phyloP scores from a whole-genome alignment of 257 asterid genomes.

The Catharanthus roseus region DNA sequence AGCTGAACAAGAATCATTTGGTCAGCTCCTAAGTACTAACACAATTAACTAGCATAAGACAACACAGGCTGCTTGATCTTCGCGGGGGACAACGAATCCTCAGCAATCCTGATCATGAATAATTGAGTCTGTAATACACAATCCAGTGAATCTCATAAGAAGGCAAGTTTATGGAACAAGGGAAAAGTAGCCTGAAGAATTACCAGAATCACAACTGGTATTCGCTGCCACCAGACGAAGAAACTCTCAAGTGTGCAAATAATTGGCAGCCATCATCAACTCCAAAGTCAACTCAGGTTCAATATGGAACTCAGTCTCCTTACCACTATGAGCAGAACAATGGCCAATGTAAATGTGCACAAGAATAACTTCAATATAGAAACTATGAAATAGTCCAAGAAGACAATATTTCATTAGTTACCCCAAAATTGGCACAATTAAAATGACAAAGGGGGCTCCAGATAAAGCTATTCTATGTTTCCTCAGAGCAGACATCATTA shows the following conservation, averaged over 20 bases:
- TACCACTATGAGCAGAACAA: constrained; percentile 54
- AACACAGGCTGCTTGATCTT: background rate
- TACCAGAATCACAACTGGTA: constrained; percentile 19
- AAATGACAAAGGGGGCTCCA: background rate
- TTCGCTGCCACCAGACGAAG: constrained; percentile 22
- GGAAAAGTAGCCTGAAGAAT: background rate
- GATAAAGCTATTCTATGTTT: background rate
- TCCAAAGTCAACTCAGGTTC: constrained; percentile 92
- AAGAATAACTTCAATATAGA: constrained; percentile 1
- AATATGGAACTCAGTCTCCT: constrained; percentile 77
- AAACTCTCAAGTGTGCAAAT: constrained; percentile 66
- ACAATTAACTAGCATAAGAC: background rate
- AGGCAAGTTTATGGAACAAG: background rate
- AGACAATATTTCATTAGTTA: background rate
- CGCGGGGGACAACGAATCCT: constrained; percentile 1
- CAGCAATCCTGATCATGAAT: constrained; percentile 9
- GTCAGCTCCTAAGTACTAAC: constrained; percentile 3
- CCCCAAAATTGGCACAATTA: background rate
- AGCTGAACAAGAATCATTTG: background rate
- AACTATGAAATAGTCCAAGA: background rate
- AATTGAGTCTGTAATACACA: background rate
- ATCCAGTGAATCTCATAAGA: background rate
- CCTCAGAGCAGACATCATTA: background rate
- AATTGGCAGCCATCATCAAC: constrained; percentile 92
- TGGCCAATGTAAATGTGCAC: constrained; percentile 5